These are phyloP conservation scores for Sphagnum tenellum DNA, from an alignment of 225 moss, liverwort and hornwort species.

Conservation along the genomic window DNA sequence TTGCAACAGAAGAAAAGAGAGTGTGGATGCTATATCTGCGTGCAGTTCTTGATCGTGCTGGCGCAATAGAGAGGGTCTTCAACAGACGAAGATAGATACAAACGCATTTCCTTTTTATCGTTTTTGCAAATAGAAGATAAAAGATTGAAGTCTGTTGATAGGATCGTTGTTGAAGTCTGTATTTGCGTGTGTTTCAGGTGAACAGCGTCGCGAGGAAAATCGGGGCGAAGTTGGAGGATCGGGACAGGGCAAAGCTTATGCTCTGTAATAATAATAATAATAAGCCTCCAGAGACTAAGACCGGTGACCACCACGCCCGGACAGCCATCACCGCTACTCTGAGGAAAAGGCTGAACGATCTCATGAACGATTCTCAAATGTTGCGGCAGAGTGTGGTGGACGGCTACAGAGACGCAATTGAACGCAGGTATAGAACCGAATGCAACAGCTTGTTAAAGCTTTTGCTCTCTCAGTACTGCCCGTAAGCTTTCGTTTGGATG, in stretches of 20 bases:
- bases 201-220: constrained; percentile 10
- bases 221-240: constrained; percentile 17
- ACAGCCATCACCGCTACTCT: constrained; percentile 8
- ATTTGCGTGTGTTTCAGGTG: constrained; percentile 4
- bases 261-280: constrained; percentile 7
- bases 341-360: constrained; percentile 19
- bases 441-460: background rate
- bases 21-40: too few relatives aligned
- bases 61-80: too few relatives aligned
- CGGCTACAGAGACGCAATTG: constrained; percentile 10
- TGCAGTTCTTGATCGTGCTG: too few relatives aligned
- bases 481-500: too few relatives aligned
- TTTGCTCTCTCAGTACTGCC: too few relatives aligned
- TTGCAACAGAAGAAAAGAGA: too few relatives aligned
- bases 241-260: constrained; percentile 12
- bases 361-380: constrained; percentile 8
- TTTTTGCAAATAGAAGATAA: too few relatives aligned
- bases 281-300: constrained; percentile 2
- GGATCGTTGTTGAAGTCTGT: background rate
- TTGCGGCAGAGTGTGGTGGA: constrained; percentile 10
- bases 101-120: too few relatives aligned
- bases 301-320: constrained; percentile 14
- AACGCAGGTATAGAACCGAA: background rate
- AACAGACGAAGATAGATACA: too few relatives aligned
- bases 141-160: too few relatives aligned